Evolutionary conservation across 1,284 basidiomycete species (phyloP), one percentile per base, ranked within the genome.

Genomic region (Caloboletus inedulis): DNA sequence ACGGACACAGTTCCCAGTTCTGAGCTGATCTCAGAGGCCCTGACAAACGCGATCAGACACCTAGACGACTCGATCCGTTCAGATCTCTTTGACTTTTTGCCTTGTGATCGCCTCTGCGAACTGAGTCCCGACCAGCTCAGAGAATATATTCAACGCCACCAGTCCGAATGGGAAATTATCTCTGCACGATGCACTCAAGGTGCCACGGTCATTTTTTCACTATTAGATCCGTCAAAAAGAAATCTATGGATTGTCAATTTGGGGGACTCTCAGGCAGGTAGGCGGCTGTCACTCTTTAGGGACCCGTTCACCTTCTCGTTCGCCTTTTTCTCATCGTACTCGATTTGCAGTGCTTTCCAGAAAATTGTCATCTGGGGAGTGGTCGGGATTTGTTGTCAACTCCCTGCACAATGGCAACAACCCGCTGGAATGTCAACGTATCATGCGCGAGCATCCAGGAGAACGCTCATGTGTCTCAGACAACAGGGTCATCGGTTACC

Each of bases 201-300:
- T 27, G 74, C 77, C n/a, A 87, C 85, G 1, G 78, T 78, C 21
- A 69, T 87, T 31, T 62, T 85, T 37, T 73, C 81, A 19, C 64
- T 87, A 34, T 66, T 77, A 34, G 81, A 86, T 65, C 78, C 82
- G 5, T 56, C 62, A 10, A 73, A 68, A 46, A 72, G 69, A 46
- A 76, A 82, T 56, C 56, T 87, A 12, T 87, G 84, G 84, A 70
- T 85, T 35, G 80, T 77, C n/a, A 85, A 82, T 65, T 69, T 87
- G 31, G 84, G 84, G 14, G 80, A 87, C 64, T 82, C 81, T 59
- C 76, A 78, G 62, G 84, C 84, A 67, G 79, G 84, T 84, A 59
- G 43, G 70, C 29, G 45, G 33, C 43, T 37, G 14, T 49, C 40
- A 36, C 34, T 30, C 35, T 34, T 49, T 25, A 12, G 19, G 12